Base-by-base conservation (phyloP, 495 filamentous ascomycete genomes). In the Lasiosphaeris hirsuta region DNA sequence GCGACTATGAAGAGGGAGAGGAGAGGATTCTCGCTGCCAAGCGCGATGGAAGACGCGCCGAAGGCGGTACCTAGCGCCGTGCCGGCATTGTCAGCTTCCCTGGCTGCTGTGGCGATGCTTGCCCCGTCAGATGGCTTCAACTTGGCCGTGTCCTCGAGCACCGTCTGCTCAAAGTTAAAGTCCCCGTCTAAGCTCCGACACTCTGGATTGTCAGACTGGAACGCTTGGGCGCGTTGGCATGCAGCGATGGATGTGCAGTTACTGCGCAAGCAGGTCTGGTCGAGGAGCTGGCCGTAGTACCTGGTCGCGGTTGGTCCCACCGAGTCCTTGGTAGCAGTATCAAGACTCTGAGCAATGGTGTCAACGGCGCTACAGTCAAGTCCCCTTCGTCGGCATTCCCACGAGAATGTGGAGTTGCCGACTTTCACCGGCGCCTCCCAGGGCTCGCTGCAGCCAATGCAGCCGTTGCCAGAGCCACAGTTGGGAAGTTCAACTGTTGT, bases 1-100 rank as follows among this genome's bases (percentile, higher is more conserved):
- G 49, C 49, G 8, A 19, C 35, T 15, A 51, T 51, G 36, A 40
- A 38, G 33, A 51, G 35, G 35, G 49, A 51, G 35, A 51, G 35
- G 1, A 51, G 36, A 0, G 49, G 49, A 14, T 49, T 49, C 14
- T 49, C 46, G 46, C 46, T 49, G 23, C 46, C 46, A 17, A 49
- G 46, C 8, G 33, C 46, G 19, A 49, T 49, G n/a, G 46, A 35
- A 15, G 46, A 49, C 23, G 7, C 10, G 4, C 13, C 46, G 9
- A 49, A 49, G 13, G 9, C 46, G 23, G 5, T 17, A 33, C 46
- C 35, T 10, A 49, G 46, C 5, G 46, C 46, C 5, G 46, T 36
- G 23, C 18, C 11, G 23, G 46, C 46, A 36, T 4, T 23, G 43
- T 23, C 43, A 11, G 43, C 15, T 23, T 46, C 43, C 9, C 23